Conservation (phyloP, 2,329 filamentous ascomycete genomes). For the Penicillium sp. region DNA sequence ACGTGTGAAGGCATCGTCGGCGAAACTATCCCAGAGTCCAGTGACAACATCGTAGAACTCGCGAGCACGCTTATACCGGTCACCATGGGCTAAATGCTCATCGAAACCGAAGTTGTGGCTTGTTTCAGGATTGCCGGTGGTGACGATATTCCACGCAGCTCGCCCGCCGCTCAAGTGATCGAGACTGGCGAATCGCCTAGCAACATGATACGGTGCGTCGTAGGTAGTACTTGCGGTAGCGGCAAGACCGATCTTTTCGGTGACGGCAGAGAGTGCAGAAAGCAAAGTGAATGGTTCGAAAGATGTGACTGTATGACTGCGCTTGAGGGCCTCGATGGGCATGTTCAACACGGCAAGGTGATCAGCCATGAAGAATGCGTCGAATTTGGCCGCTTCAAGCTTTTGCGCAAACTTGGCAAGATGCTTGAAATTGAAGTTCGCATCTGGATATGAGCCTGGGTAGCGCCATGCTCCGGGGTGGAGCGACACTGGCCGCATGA, state of each 20-base stretch:
- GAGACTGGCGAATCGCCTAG: slow-evolving; percentile 55
- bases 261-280: slow-evolving; percentile 53
- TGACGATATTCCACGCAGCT: slow-evolving; percentile 59
- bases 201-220: slow-evolving; percentile 56
- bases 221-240: slow-evolving; percentile 58
- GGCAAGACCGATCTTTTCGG: slow-evolving; percentile 53
- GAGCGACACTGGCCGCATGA: slow-evolving; percentile 60
- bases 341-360: slow-evolving; percentile 59
- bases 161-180: slow-evolving; percentile 54
- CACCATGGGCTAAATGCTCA: slow-evolving; percentile 52
- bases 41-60: slow-evolving; percentile 59
- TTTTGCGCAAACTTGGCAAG: slow-evolving; percentile 57
- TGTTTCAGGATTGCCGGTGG: slow-evolving; percentile 55
- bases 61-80: slow-evolving; percentile 54
- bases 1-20: slow-evolving; percentile 57
- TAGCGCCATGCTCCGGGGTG: slow-evolving; percentile 62
- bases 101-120: slow-evolving; percentile 56
- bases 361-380: slow-evolving; percentile 61
- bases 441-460: slow-evolving; percentile 56
- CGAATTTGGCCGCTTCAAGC: slow-evolving; percentile 57
- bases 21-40: slow-evolving; percentile 57
- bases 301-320: slow-evolving; percentile 60
- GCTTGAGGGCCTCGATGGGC: slow-evolving; percentile 59
- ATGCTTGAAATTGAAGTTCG: slow-evolving; percentile 60
- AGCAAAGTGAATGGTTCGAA: slow-evolving; percentile 60